A percentile compares a stretch with the other conserved stretches of the same genome.
Evolutionary conservation across 257 asterid species (phyloP).

Genomic region (Craterostigma plantagineum): DNA sequence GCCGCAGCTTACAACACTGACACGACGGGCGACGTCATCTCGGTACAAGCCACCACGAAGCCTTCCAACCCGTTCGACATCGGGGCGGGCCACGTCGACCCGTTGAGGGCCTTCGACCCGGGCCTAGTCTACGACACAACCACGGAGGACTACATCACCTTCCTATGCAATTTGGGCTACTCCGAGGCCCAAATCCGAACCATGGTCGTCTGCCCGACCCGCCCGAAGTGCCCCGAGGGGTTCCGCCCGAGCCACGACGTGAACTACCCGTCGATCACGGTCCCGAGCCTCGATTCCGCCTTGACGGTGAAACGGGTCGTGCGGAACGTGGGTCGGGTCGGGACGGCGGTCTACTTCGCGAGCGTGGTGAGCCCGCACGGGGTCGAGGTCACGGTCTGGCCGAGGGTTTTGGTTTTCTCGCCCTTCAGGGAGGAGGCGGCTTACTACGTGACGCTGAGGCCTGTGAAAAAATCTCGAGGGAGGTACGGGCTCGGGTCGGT

Average conservation of each 20-base stretch:
- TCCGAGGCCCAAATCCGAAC: conserved; percentile 15
- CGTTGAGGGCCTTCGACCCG: conserved; percentile 41
- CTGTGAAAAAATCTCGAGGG: conserved; percentile 18
- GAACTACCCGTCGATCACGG: conserved; percentile 31
- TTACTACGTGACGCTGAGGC: conserved; percentile 23
- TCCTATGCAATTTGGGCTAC: conserved; percentile 29
- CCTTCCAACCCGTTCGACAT: conserved; percentile 27
- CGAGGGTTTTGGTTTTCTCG: conserved; percentile 23
- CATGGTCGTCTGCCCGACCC: conserved; percentile 11
- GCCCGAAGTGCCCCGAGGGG: conserved; percentile 10
- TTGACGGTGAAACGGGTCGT: conserved; percentile 17
- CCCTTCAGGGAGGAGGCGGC: conserved; percentile 18
- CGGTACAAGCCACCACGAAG: conserved; percentile 16
- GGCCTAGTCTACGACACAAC: conserved; percentile 43
- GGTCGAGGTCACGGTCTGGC: conserved; percentile 38
- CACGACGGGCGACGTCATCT: conserved; percentile 17
- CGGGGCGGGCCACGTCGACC: conserved; percentile 58
- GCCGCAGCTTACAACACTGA: conserved; percentile 19
- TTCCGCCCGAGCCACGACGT: conserved; percentile 6
- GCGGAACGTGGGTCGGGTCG: conserved; percentile 15
- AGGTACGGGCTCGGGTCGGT: conserved; percentile 40
- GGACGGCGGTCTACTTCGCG: conserved; percentile 21
- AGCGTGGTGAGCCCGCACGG: conserved; percentile 26
- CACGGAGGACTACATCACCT: conserved; percentile 19
- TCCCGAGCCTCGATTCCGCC: conserved; percentile 17